Evolutionary conservation across 208 protist genomes (phyloP), one percentile per base, ranked within the genome.

Genomic region (Leptomonas seymouri): DNA sequence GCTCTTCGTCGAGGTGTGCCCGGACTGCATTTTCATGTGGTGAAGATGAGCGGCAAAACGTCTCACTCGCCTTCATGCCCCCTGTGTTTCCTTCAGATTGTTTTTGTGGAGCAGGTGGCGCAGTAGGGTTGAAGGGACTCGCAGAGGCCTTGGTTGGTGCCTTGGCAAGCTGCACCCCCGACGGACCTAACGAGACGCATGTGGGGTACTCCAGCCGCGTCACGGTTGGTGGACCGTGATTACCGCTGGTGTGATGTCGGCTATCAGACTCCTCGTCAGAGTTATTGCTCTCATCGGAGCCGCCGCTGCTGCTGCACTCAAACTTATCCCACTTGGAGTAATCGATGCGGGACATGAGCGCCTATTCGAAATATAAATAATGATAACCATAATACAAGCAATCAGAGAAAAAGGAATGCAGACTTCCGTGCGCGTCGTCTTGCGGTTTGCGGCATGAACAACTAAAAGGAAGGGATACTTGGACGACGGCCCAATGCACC

Each of bases 251-350:
- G 18, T 9, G 15, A 23, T 63, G 58, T 1, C 6, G 18, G 42
- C 16, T 1, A 1, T 59, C 6, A 14, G 18, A 54, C 5, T 48
- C 31, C 2, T 65, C 21, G n/a, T 51, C 46, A 2, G 55, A 45
- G 30, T 55, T 23, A 23, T 25, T 16, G 2, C 42, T 36, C 3
- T 5, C 16, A 28, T 70, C 59, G 18, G 30, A 53, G 39, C 28
- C 36, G 23, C 25, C 12, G 63, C 60, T 70, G n/a, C 56, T 67
- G 63, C 74, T 85, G 44, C 76, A 68, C n/a, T 74, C 66, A 11
- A 94, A 51, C 49, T 76, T 80, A 48, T 95, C 86, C 87, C 89
- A 95, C 56, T 93, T 95, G 6, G 86, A 93, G 77, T 95, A 95
- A 58, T 95, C 89, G 55, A 95, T 92, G 3, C 84, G 82, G 2